phyloP scores from a whole-genome alignment of 495 filamentous ascomycete genomes.

The Pyrenula aspistea region DNA sequence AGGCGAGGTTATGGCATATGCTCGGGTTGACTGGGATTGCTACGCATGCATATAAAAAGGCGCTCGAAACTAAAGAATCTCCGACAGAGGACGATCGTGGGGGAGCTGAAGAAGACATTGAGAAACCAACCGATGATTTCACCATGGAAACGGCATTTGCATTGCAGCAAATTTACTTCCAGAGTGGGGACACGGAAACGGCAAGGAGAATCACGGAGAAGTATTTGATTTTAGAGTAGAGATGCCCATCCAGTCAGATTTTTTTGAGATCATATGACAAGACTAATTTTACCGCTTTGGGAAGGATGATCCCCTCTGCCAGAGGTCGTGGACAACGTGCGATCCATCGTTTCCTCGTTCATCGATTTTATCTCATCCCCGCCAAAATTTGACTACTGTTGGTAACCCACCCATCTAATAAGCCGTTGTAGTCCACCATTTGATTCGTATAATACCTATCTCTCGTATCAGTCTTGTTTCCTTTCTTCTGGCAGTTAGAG shows the following conservation, averaged over 20 bases:
- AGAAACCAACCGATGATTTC: slow-evolving; percentile 42
- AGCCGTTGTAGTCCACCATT: background rate
- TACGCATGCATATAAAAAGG: slow-evolving; percentile 57
- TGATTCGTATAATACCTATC: background rate
- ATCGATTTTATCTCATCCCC: background rate
- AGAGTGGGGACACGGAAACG: slow-evolving; percentile 43
- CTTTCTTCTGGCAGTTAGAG: background rate
- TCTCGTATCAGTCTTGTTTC: background rate
- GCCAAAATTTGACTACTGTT: background rate
- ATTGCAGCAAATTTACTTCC: slow-evolving; percentile 54
- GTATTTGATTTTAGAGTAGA: slow-evolving; percentile 29
- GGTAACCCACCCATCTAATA: background rate
- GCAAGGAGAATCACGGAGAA: slow-evolving; percentile 47
- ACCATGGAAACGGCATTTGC: slow-evolving; percentile 66
- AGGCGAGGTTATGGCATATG: slow-evolving; percentile 68
- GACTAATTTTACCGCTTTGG: too few relatives aligned
- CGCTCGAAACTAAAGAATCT: slow-evolving; percentile 37
- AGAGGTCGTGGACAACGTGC: too few relatives aligned
- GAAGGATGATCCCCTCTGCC: too few relatives aligned
- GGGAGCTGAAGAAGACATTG: slow-evolving; percentile 9
- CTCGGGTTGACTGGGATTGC: slow-evolving; percentile 72
- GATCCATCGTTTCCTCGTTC: too few relatives aligned
- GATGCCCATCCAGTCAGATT: too few relatives aligned
- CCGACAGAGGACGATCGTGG: slow-evolving; percentile 7
- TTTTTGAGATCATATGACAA: too few relatives aligned